Evolutionary conservation across 2,329 filamentous ascomycete genomes (phyloP).

Genomic region (Colletotrichum agaves): DNA sequence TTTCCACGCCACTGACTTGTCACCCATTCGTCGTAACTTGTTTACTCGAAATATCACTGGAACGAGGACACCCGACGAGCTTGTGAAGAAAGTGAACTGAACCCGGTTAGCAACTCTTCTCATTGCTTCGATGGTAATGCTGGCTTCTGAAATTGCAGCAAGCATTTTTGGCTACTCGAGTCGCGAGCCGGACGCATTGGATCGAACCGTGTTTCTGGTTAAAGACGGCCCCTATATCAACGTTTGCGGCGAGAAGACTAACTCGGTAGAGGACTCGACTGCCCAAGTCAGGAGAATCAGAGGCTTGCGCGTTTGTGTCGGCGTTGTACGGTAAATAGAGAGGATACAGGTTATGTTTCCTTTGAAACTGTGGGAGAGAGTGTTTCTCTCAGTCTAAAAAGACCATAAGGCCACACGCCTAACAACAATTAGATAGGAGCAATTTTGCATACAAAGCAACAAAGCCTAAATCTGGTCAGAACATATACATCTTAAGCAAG

Average conservation of each 20-base stretch:
- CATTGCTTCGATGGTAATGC: background rate
- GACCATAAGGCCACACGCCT: too few species aligned
- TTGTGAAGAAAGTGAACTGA: background rate
- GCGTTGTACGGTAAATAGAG: background rate
- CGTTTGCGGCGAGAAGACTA: too few species aligned
- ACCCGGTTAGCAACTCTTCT: background rate
- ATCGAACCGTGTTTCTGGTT: slow-evolving; percentile 36
- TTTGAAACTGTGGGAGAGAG: background rate
- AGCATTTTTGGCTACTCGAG: slow-evolving; percentile 42
- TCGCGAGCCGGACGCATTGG: slow-evolving; percentile 42
- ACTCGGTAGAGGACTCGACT: background rate
- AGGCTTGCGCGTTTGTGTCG: background rate
- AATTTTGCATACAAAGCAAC: too few species aligned
- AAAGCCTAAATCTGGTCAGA: too few species aligned
- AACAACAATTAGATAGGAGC: background rate
- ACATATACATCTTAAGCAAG: too few species aligned
- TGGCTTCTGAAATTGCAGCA: background rate
- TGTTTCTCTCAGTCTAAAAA: accelerated
- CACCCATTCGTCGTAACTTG: background rate
- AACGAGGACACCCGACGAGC: background rate
- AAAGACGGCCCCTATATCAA: background rate
- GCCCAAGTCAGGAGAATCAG: background rate
- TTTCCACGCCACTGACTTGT: background rate
- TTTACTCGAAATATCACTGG: background rate
- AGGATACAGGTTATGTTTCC: background rate